Conservation (phyloP, 345 rosid genomes). For the Melastoma malabathricum region DNA sequence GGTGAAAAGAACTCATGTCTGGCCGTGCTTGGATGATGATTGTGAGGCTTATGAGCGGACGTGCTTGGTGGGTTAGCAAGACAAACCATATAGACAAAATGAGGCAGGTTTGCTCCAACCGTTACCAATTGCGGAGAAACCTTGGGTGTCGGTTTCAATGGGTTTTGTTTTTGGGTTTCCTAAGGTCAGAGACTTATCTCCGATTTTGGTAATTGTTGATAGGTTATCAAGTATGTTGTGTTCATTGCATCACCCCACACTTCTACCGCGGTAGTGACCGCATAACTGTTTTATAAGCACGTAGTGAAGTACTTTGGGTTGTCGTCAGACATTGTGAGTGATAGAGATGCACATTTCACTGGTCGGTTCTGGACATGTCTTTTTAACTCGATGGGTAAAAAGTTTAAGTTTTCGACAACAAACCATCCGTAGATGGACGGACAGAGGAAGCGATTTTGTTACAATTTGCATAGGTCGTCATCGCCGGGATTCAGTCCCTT, state of each 20-base stretch:
- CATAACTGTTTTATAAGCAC: not conserved
- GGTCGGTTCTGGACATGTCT: not conserved
- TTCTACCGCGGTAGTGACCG: not conserved
- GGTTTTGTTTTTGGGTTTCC: not conserved
- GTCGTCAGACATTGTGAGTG: not conserved
- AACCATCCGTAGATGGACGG: constrained; percentile 2
- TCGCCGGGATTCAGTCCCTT: too few species aligned
- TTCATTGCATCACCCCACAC: not conserved
- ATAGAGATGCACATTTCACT: not conserved
- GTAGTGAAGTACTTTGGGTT: constrained; percentile 1
- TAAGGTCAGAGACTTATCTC: not conserved
- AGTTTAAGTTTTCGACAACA: not conserved
- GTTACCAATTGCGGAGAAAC: not conserved
- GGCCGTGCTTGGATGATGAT: too few species aligned
- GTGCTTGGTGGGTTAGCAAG: constrained; percentile 1
- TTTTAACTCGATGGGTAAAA: not conserved
- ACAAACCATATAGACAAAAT: not conserved
- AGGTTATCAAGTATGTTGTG: not conserved
- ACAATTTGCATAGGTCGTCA: not conserved
- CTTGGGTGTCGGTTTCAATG: not conserved
- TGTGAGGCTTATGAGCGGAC: too few species aligned
- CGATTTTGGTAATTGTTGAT: not conserved
- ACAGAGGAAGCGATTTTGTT: constrained; percentile 1
- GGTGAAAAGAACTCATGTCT: too few species aligned
- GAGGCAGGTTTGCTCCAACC: not conserved